Base-by-base conservation (phyloP, 2,329 filamentous ascomycete genomes). In the Apiospora marii region DNA sequence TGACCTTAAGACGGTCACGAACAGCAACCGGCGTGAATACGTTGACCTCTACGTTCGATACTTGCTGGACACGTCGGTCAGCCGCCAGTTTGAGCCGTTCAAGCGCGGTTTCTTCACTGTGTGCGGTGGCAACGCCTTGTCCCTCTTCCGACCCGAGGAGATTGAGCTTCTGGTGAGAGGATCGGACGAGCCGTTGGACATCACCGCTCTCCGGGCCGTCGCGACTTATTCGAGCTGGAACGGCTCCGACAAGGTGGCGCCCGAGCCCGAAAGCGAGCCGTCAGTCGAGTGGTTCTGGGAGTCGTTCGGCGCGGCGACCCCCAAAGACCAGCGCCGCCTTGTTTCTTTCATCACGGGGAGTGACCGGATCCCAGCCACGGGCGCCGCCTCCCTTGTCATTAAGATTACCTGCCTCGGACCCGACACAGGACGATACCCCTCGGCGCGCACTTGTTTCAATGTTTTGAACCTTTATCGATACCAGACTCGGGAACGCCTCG, bases 81-180 rank as follows among this genome's bases (percentile, higher is more conserved):
- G 89, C 51, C 89, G 94, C 53, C 95, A 98, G 79, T 98, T 97
- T 75, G 94, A 97, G 80, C 95, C 95, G 0, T 98, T 98, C 86
- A 96, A 96, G 80, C 90, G 95, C 71, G 95, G 95, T 0, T 98
- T 98, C 82, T 98, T 94, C 81, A 97, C 93, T 0, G 94, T 98
- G 41, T 97, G 94, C 79, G 93, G 93, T 48, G 94, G 95, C 48
- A 97, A 96, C 79, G 95, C 95, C 0, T 86, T 98, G 48, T 94
- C 92, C 0, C 88, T 98, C 1, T 98, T 98, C 82, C 90, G 94
- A 22, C 93, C 95, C 0, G 95, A 98, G 80, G 95, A 98, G 81
- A 97, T 98, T 74, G 95, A 98, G 80, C 88, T 97, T 4, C 87
- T 98, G 0, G 89, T 98, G 6, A 89, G 95, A 70, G 95, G 95